These are phyloP conservation scores for Misopates orontium DNA, from an alignment of 257 asterid genomes.

Conservation along the genomic window DNA sequence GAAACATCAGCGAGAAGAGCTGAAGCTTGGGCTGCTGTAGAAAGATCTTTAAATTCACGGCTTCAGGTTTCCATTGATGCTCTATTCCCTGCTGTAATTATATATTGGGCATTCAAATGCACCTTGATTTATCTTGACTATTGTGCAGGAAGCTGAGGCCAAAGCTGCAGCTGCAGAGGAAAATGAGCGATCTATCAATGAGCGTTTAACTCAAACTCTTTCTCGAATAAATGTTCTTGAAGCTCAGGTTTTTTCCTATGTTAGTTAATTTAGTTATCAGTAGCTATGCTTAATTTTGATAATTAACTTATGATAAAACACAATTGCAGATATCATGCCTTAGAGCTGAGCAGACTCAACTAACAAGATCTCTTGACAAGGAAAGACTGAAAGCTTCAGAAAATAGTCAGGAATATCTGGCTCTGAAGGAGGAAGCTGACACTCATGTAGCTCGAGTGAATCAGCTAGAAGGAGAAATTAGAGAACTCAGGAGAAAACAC, in stretches of 20 bases:
- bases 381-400: constrained; percentile 92
- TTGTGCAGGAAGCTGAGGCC: constrained; percentile 87
- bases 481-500: constrained; percentile 81
- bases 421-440: constrained; percentile 94
- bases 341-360: constrained; percentile 96
- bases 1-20: constrained; percentile 88
- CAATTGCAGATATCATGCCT: constrained; percentile 89
- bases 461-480: constrained; percentile 80
- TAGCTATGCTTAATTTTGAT: too few species aligned
- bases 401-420: constrained; percentile 88
- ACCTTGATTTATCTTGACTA: constrained; percentile 20
- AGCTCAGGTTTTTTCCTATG: constrained; percentile 72
- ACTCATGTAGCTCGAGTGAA: constrained; percentile 77
- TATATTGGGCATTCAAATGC: constrained; percentile 19
- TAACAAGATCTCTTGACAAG: constrained; percentile 84
- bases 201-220: constrained; percentile 90
- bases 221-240: constrained; percentile 98
- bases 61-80: constrained; percentile 74
- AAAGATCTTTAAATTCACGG: constrained; percentile 77
- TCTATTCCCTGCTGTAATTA: constrained; percentile 20
- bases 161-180: constrained; percentile 96
- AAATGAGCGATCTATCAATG: constrained; percentile 86
- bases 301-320: constrained; percentile 44
- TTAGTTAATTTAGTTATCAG: constrained; percentile 26
- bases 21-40: constrained; percentile 99